Base-by-base conservation (phyloP, 805 yeast genomes). In the Zygosaccharomyces bailii region DNA sequence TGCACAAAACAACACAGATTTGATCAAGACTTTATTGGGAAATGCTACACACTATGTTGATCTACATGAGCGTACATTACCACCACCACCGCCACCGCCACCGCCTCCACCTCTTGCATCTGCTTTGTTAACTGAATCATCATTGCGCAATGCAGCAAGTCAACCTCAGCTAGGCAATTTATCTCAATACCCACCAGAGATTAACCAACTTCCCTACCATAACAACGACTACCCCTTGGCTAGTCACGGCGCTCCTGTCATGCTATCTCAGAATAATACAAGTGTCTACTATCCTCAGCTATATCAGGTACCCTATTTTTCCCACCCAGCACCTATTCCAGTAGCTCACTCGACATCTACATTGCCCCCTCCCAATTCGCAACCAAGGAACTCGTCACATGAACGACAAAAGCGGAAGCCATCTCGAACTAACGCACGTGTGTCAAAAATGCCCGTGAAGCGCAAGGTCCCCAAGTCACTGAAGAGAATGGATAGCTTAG, bases 401-500 rank as follows among this genome's bases (percentile, higher is more conserved):
- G 16, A 16, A 30, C 42, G 17, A 21, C 23, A 29, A 14, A 13
- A 11, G 16, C 19, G 10, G 4, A 17, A 3, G 7, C 8, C 13
- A 4, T 7, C 5, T 17, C 40, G 25, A 10, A 7, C 40, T 17
- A n/a, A 27, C 14, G 17, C 11, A 24, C 24, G 18, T 7, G 5
- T 7, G 13, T 16, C 40, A 17, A 37, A 30, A 25, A 37, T 9
- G 8, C 16, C 32, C 17, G 3, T 32, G 3, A 44, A 33, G 16
- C 39, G 34, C 31, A 57, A 50, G 42, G 30, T 44, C 3, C 67
- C 67, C 3, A 62, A 60, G 42, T 50, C 62, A 11, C 39, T 62
- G 21, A 59, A 52, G 34, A 55, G 51, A 34, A 55, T 62, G 56
- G 58, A 52, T 21, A 49, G 55, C 32, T 39, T 62, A 2, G 65